Conservation (phyloP, 768 basidiomycete genomes). For the Tulasnella sp. region DNA sequence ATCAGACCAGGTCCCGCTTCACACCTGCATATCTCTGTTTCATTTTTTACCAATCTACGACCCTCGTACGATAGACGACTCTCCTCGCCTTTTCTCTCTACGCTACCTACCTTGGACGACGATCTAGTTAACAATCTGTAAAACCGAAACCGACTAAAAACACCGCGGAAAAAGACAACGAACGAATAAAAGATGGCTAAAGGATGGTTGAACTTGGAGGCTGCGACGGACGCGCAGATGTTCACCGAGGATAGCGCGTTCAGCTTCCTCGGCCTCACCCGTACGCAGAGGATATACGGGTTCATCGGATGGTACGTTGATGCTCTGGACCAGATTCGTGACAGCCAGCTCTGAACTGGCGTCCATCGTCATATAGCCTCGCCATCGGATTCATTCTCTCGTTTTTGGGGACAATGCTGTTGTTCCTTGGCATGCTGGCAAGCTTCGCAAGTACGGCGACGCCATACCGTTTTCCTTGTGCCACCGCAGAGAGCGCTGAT, state of each 20-base stretch:
- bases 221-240: constrained; percentile 74
- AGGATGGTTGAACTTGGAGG: constrained; percentile 80
- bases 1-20: not conserved
- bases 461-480: constrained; percentile 29
- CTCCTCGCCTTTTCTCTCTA: not conserved
- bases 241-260: constrained; percentile 92
- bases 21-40: constrained; percentile 9
- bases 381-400: constrained; percentile 77
- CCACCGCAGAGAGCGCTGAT: constrained; percentile 21
- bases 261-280: constrained; percentile 73
- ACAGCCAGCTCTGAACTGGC: too few relatives aligned
- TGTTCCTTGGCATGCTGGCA: constrained; percentile 69
- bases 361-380: too few relatives aligned
- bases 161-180: not conserved
- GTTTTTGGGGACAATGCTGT: constrained; percentile 72
- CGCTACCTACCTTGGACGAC: constrained; percentile 4
- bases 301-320: constrained; percentile 88
- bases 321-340: too few relatives aligned
- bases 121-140: not conserved
- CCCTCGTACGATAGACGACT: not conserved
- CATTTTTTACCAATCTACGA: not conserved
- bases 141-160: not conserved
- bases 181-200: constrained; percentile 44
- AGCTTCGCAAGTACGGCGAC: constrained; percentile 70
- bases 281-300: constrained; percentile 82